A percentile compares a stretch with the other conserved stretches of the same genome.
Conservation (phyloP, 306 rosid species). For the Sphenostylis stenocarpa region DNA sequence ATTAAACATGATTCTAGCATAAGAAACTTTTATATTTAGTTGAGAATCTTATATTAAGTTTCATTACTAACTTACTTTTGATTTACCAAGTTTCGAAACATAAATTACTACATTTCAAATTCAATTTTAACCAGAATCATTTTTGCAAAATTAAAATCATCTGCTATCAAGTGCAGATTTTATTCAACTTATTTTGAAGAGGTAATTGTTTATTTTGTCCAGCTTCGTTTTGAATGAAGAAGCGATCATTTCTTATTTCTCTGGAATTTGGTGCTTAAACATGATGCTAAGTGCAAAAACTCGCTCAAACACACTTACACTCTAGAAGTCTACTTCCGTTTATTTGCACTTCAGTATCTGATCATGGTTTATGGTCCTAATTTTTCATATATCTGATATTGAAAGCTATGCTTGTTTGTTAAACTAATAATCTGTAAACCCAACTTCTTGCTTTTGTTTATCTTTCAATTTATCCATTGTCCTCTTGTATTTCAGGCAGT, state of each 20-base stretch:
- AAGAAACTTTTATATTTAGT: neutral
- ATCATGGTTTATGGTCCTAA: slow-evolving; percentile 23
- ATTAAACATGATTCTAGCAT: neutral
- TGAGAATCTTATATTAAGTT: neutral
- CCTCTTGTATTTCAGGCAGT: slow-evolving; percentile 77
- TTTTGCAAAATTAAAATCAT: neutral
- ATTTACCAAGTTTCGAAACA: neutral
- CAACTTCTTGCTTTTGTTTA: slow-evolving; percentile 10
- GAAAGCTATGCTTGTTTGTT: slow-evolving; percentile 17
- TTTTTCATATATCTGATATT: slow-evolving; percentile 5
- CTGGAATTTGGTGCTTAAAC: neutral
- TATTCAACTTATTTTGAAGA: neutral
- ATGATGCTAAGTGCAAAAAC: neutral
- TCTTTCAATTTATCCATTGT: slow-evolving; percentile 14
- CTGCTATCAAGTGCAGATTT: neutral
- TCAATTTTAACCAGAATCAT: neutral
- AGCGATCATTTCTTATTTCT: neutral
- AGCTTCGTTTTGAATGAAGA: neutral
- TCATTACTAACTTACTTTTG: neutral
- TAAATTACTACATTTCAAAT: neutral
- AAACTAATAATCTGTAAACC: slow-evolving; percentile 12
- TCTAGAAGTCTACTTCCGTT: neutral
- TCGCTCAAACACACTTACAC: neutral
- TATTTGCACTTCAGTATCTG: slow-evolving; percentile 2
- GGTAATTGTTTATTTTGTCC: neutral